Percentiles rank a stretch among this genome's conserved stretches.
These are phyloP conservation scores for Phytophthora pisi DNA, from an alignment of 352 stramenopile species.

Conservation along the genomic window DNA sequence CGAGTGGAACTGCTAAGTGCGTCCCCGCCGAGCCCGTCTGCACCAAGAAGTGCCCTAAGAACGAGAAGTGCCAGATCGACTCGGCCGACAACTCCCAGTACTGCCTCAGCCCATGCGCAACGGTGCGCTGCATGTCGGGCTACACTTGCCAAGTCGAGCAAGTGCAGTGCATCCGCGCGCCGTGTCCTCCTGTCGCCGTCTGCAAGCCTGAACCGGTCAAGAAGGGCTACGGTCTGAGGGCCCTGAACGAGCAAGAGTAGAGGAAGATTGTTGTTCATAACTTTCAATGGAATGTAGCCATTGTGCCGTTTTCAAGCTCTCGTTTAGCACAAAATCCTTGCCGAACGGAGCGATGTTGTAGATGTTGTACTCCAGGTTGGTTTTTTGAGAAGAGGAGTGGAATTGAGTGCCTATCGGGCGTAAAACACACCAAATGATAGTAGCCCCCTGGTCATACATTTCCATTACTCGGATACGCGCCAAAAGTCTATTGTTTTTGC, in stretches of 20 bases:
- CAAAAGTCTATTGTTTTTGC: too few relatives aligned
- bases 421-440: too few relatives aligned
- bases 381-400: too few relatives aligned
- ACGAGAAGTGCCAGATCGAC: constrained; percentile 31
- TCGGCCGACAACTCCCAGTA: constrained; percentile 20
- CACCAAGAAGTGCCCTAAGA: constrained; percentile 25
- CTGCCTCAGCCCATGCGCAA: constrained; percentile 28
- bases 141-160: constrained; percentile 25
- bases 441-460: too few relatives aligned
- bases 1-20: constrained; percentile 14
- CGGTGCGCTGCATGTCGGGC: constrained; percentile 21
- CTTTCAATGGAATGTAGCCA: too few relatives aligned
- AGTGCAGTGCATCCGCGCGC: constrained; percentile 30
- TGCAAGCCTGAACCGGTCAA: constrained; percentile 26
- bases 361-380: too few relatives aligned
- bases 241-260: neutral
- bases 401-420: too few relatives aligned
- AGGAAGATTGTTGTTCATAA: too few relatives aligned
- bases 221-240: constrained; percentile 1
- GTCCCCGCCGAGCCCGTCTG: constrained; percentile 18
- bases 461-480: too few relatives aligned
- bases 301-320: too few relatives aligned
- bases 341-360: too few relatives aligned
- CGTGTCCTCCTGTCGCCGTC: constrained; percentile 22
- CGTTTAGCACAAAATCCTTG: too few relatives aligned